These are phyloP conservation scores for Hortiboletus campestris DNA, from an alignment of 768 basidiomycete species.

Conservation along the genomic window DNA sequence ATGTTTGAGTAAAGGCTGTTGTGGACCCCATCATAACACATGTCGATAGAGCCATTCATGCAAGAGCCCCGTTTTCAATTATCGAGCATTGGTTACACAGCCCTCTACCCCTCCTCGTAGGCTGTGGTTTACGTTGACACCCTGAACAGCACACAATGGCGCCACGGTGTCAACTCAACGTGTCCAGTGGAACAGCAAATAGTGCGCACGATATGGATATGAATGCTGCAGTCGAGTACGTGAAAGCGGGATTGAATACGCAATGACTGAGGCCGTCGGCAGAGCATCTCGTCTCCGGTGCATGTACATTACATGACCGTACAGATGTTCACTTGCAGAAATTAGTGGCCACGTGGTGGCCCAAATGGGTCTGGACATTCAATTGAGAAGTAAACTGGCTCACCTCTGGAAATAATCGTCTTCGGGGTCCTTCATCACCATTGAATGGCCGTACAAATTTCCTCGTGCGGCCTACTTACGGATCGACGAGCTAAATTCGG, in stretches of 20 bases:
- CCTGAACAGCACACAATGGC: slow-evolving; percentile 24
- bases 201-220: slow-evolving; percentile 24
- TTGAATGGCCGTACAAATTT: neutral
- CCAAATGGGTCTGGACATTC: neutral
- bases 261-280: slow-evolving; percentile 22
- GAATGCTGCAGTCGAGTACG: slow-evolving; percentile 23
- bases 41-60: slow-evolving; percentile 14
- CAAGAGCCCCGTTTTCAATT: slow-evolving; percentile 13
- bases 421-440: slow-evolving; percentile 24
- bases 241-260: slow-evolving; percentile 24
- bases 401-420: slow-evolving; percentile 7
- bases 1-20: slow-evolving; percentile 15
- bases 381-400: slow-evolving; percentile 22
- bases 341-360: slow-evolving; percentile 18
- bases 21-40: slow-evolving; percentile 10
- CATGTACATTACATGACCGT: slow-evolving; percentile 8
- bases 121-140: slow-evolving; percentile 32
- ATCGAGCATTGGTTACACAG: slow-evolving; percentile 13
- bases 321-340: slow-evolving; percentile 6
- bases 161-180: slow-evolving; percentile 24
- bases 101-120: slow-evolving; percentile 21
- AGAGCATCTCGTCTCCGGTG: slow-evolving; percentile 19
- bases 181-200: slow-evolving; percentile 14
- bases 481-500: slow-evolving; percentile 17
- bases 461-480: slow-evolving; percentile 12